A percentile compares a stretch with the other conserved stretches of the same genome.
These are phyloP conservation scores for Penicillium lagena DNA, from an alignment of 495 filamentous ascomycete species.

Conservation along the genomic window DNA sequence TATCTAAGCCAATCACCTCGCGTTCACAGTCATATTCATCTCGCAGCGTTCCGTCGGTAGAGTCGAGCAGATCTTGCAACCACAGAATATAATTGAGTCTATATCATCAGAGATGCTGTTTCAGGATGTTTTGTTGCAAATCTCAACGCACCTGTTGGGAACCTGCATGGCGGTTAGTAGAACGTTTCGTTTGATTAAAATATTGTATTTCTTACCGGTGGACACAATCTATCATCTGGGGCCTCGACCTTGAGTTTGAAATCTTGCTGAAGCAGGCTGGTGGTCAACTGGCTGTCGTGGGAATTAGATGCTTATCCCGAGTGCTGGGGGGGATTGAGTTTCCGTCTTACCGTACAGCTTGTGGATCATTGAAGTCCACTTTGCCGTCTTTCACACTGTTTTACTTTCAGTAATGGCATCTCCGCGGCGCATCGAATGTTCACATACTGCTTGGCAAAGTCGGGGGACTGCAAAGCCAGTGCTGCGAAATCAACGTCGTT, in stretches of 20 bases:
- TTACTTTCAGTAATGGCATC: background rate
- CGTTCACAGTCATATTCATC: constrained; percentile 51
- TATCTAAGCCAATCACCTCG: constrained; percentile 68
- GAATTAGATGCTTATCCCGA: background rate
- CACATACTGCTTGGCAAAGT: constrained; percentile 52
- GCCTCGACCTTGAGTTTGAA: constrained; percentile 67
- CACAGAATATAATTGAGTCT: constrained; percentile 86
- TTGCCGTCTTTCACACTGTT: constrained; percentile 41
- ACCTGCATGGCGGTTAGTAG: constrained; percentile 36
- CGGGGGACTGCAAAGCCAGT: constrained; percentile 49
- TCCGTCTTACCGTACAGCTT: constrained; percentile 55
- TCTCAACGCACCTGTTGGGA: constrained; percentile 50
- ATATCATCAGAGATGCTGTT: constrained; percentile 1
- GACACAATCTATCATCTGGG: constrained; percentile 76
- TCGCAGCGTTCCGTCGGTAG: constrained; percentile 46
- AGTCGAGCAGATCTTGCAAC: constrained; percentile 81
- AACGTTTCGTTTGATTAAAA: background rate
- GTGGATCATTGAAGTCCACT: constrained; percentile 77
- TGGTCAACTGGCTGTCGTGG: constrained; percentile 62
- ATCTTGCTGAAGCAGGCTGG: constrained; percentile 66
- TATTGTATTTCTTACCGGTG: constrained; percentile 54
- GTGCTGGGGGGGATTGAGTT: background rate
- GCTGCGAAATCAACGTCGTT: constrained; percentile 56
- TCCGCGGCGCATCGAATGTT: background rate
- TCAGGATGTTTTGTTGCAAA: background rate